Conservation (phyloP, 106 monocot genomes). For the Acorus gramineus region DNA sequence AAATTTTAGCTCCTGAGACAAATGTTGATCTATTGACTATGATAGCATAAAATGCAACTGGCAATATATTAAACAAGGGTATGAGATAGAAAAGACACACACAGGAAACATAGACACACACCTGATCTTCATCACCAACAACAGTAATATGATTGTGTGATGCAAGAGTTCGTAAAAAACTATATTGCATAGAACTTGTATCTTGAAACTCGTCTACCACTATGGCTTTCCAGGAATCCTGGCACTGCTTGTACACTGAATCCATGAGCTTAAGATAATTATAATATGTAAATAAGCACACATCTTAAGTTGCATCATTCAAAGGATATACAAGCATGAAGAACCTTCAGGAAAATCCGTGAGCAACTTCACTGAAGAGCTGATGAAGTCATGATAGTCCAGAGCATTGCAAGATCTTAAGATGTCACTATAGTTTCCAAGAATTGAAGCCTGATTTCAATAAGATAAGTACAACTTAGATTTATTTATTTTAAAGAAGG, state of each 20-base stretch:
- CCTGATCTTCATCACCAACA: slow-evolving; percentile 97
- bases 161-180: slow-evolving; percentile 55
- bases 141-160: slow-evolving; percentile 73
- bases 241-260: slow-evolving; percentile 59
- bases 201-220: slow-evolving; percentile 98
- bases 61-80: background rate
- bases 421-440: slow-evolving; percentile 58
- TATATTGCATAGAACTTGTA: slow-evolving; percentile 92
- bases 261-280: too few relatives aligned
- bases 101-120: slow-evolving; percentile 3
- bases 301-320: background rate
- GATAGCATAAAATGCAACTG: too few relatives aligned
- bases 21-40: too few relatives aligned
- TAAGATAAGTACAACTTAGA: slow-evolving; percentile 2
- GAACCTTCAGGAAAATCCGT: slow-evolving; percentile 81
- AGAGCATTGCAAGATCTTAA: slow-evolving; percentile 81
- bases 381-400: slow-evolving; percentile 96
- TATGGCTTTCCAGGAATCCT: slow-evolving; percentile 73
- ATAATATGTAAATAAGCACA: slow-evolving; percentile 3
- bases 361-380: slow-evolving; percentile 61
- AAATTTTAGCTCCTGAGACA: background rate
- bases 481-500: background rate
- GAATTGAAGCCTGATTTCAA: slow-evolving; percentile 52
- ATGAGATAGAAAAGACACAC: background rate
- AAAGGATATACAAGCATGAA: background rate